Percentiles rank a stretch among this genome's conserved stretches.
phyloP scores from a whole-genome alignment of 495 filamentous ascomycete genomes.

The Sabuloglossum arenarium region DNA sequence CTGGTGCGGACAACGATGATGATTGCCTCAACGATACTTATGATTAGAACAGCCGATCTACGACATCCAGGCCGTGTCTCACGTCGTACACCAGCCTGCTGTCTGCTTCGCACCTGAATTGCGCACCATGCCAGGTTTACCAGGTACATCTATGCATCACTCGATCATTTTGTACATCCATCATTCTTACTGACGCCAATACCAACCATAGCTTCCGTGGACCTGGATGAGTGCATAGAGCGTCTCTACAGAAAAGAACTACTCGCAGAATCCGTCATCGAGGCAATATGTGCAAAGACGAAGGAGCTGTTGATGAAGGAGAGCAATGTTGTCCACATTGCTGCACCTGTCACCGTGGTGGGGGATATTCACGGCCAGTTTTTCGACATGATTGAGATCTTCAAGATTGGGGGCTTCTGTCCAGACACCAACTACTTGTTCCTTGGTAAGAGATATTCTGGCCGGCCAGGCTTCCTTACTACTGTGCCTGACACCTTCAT shows the following conservation, averaged over 20 bases:
- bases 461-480: neutral
- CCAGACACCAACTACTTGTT: conserved; percentile 97
- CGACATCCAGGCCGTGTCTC: neutral
- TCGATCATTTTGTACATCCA: conserved; percentile 1
- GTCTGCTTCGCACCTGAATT: conserved; percentile 2
- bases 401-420: conserved; percentile 90
- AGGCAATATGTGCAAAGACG: conserved; percentile 96
- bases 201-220: conserved; percentile 54
- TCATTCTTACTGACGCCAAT: neutral
- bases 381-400: conserved; percentile 96
- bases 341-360: conserved; percentile 91
- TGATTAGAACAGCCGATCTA: neutral
- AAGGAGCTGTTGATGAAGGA: conserved; percentile 98
- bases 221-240: conserved; percentile 94
- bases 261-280: conserved; percentile 90
- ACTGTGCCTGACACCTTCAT: neutral
- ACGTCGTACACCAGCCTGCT: neutral
- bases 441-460: conserved; percentile 38
- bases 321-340: conserved; percentile 97
- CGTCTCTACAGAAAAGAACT: conserved; percentile 91
- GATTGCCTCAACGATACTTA: conserved; percentile 7
- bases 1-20: neutral
- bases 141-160: conserved; percentile 42
- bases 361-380: conserved; percentile 98
- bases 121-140: conserved; percentile 60